Evolutionary conservation across 2,329 filamentous ascomycete genomes (phyloP), one percentile per base, ranked within the genome.

Genomic region (Paraphoma chrysanthemicola): DNA sequence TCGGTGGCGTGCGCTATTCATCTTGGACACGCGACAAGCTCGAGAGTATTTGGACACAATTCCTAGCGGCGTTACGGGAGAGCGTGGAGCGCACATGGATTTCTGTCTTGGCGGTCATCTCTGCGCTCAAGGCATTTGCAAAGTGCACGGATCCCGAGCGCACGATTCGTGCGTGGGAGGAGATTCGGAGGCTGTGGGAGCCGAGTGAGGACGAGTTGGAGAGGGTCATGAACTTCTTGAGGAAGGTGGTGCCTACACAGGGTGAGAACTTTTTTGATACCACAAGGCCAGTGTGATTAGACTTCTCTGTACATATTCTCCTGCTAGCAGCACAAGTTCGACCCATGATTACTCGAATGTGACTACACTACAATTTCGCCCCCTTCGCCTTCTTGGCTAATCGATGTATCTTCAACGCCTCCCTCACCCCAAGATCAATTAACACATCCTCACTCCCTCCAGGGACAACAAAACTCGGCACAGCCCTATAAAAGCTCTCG

Each of bases 21-120:
- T 82, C 86, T 11, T 99, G 95, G 94, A 92, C 86, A 29, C 79
- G 81, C 30, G 77, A 84, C 62, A 84, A 87, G n/a, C 83, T 98
- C 2, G 83, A 89, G 51, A 62, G 62, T 16, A 44, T 69, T 6
- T 76, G 71, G 71, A 44, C n/a, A 0, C 60, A 73, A 42, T 75
- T 69, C 42, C 49, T 76, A 1, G 46, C 60, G 14, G 62, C 64
- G 14, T 60, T 72, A 0, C 16, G 62, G 1, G 42, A 62, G 7
- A 44, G 64, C 1, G 50, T 60, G 43, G 71, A 68, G 47, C 59
- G 67, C 29, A 74, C 68, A 12, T 73, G 66, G 72, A 62, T 71
- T 6, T 71, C 64, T 1, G 62, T 64, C 9, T 55, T 71, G 43
- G 57, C 60, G 1, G 66, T 70, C 6, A 56, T 73, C 1, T 70